Percentiles rank a stretch among this genome's conserved stretches.
Conservation (phyloP, 2,329 filamentous ascomycete genomes). For the Fusarium falciforme region DNA sequence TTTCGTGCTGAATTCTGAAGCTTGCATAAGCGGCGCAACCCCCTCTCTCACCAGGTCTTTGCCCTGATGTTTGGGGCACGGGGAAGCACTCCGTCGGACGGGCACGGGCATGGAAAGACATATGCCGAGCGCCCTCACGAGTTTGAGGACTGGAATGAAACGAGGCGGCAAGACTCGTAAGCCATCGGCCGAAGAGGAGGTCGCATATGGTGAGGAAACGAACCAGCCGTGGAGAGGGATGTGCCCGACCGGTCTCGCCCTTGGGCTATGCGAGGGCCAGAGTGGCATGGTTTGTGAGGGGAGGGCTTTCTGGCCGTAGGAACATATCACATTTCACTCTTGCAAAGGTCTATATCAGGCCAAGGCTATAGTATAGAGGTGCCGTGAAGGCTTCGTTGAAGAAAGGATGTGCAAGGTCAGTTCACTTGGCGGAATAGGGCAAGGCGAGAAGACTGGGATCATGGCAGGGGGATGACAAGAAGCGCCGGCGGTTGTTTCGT, state of each 20-base stretch:
- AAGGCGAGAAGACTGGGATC: slow-evolving; percentile 29
- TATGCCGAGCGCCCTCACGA: slow-evolving; percentile 15
- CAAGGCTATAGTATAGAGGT: slow-evolving; percentile 10
- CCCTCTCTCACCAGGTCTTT: slow-evolving; percentile 10
- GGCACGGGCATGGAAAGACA: slow-evolving; percentile 11
- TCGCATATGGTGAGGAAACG: slow-evolving; percentile 27
- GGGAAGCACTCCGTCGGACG: slow-evolving; percentile 26
- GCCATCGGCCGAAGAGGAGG: slow-evolving; percentile 26
- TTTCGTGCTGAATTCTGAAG: slow-evolving; percentile 38
- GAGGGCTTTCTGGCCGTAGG: slow-evolving; percentile 23
- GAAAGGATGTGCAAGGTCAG: slow-evolving; percentile 1
- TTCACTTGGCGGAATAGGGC: slow-evolving; percentile 11
- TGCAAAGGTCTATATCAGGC: slow-evolving; percentile 14
- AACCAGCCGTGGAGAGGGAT: slow-evolving; percentile 22
- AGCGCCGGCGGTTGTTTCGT: slow-evolving; percentile 46
- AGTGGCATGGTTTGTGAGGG: slow-evolving; percentile 21
- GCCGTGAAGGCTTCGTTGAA: slow-evolving; percentile 10
- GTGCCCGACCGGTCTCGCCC: slow-evolving; percentile 12
- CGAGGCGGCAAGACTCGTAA: slow-evolving; percentile 31
- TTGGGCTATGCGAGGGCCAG: slow-evolving; percentile 15
- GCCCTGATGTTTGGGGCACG: slow-evolving; percentile 26
- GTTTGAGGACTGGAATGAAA: slow-evolving; percentile 20
- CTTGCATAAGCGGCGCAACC: slow-evolving; percentile 47
- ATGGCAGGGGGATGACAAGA: slow-evolving; percentile 29
- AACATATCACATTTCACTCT: slow-evolving; percentile 39